Base-by-base conservation (phyloP, 331 rosid genomes). In the Acacia concinna region DNA sequence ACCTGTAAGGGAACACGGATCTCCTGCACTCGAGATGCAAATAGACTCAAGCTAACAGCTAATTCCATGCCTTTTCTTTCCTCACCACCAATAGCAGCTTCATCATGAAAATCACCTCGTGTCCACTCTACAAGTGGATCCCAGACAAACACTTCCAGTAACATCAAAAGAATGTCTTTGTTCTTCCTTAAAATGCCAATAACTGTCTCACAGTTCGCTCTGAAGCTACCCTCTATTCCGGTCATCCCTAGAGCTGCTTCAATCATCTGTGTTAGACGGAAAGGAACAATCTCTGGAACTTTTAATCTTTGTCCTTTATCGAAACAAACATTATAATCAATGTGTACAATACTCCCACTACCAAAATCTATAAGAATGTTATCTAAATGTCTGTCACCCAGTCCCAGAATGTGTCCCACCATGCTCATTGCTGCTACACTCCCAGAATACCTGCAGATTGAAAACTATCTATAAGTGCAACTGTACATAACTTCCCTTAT, bases 61-160 rank as follows among this genome's bases (percentile, higher is more conserved):
- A 92, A 87, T 86, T 94, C 98, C 98, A 94, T 94, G 79, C 98
- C 98, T 85, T 89, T 94, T 84, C 98, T 92, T 87, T 94, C 98
- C 87, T 94, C 98, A 79, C 97, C 97, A 32, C 97, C 98, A 81
- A 92, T 94, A 73, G 98, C 93, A 81, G 98, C 97, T 82, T 90
- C 97, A 65, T 94, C 98, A 77, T 91, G 97, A 83, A 94, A 91
- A 88, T 94, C 97, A 82, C 98, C 98, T 7, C 97, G 90, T 49
- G 98, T 94, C 98, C 98, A 94, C 81, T 92, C 98, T 69, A 92
- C 93, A 41, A 94, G 97, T 66, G 97, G 98, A 77, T 94, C 97
- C 98, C 98, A 94, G 77, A 88, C 90, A 89, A 94, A 94, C 41
- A 94, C 98, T 85, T 92, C 97, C 46, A 94, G 87, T 82, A 94